Evolutionary conservation across 1,284 basidiomycete genomes (phyloP).

Genomic region (Puccinia polysora): DNA sequence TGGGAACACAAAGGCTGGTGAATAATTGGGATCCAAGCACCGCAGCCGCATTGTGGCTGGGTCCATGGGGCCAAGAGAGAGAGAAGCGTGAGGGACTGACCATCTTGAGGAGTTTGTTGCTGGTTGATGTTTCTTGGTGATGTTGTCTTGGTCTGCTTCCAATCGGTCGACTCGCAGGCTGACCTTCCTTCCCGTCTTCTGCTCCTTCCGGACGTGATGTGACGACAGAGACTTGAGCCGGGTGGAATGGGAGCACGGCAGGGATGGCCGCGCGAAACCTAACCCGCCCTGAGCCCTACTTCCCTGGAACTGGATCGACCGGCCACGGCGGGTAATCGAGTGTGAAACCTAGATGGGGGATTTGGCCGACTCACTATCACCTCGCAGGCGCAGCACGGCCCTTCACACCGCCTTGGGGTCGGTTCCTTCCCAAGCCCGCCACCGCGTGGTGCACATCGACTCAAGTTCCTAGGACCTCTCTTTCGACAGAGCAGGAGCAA

Average conservation of each 20-base stretch:
- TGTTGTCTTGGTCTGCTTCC: conserved; percentile 1
- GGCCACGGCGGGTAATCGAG: neutral
- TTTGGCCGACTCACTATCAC: conserved; percentile 2
- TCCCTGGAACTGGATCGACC: neutral
- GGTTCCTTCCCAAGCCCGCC: neutral
- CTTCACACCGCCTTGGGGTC: too few species aligned
- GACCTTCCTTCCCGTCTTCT: too few species aligned
- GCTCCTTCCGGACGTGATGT: too few species aligned
- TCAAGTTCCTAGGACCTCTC: conserved; percentile 41
- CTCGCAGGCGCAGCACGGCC: neutral
- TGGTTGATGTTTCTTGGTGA: too few species aligned
- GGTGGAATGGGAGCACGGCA: neutral
- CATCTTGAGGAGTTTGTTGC: conserved; percentile 11
- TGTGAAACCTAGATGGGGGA: conserved; percentile 4
- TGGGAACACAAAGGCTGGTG: too few species aligned
- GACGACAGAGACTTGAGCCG: too few species aligned
- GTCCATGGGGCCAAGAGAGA: neutral
- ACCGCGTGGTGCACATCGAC: neutral
- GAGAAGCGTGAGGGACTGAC: conserved; percentile 20
- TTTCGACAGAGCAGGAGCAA: conserved; percentile 37
- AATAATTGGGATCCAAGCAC: too few species aligned
- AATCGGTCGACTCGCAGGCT: too few species aligned
- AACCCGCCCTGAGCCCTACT: neutral
- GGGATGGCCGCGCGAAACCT: neutral
- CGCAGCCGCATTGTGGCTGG: too few species aligned